Evolutionary conservation across 1,139 yeast genomes (phyloP), one percentile per base, ranked within the genome.

Genomic region (Suhomyces ambrosiae): DNA sequence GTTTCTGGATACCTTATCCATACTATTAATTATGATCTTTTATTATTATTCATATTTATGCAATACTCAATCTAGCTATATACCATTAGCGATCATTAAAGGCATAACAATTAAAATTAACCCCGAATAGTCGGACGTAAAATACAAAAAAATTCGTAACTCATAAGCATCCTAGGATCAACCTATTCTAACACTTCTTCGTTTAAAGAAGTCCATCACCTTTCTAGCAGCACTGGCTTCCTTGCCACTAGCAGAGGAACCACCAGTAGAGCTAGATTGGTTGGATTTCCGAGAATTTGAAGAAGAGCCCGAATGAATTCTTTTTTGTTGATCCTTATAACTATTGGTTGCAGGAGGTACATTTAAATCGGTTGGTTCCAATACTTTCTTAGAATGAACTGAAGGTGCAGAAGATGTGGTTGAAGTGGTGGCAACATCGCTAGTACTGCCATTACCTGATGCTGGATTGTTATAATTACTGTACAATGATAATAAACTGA

Each of bases 121-220:
- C 19, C n/a, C n/a, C 27, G 31, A 10, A 25, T 22, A 32, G 5
- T 32, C 22, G 28, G 30, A 19, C 21, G 23, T 27, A 31, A 26
- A 27, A 36, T 21, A 32, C 25, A 32, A 37, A 29, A n/a, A n/a
- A 24, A 24, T 22, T 37, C 40, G 24, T 32, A 25, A 37, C 36
- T 37, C 40, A 27, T 35, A 12, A 23, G 17, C 23, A 11, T 16
- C 30, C 16, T 14, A n/a, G 18, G 21, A 21, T 39, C 29, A 45
- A 17, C 42, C 46, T 16, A 68, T 61, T 44, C 71, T 54, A 10
- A 78, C 77, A 58, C 90, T 84, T 63, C 88, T 78, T 60, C 92
- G 76, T 58, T 83, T 84, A 65, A 85, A 84, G 57, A 85, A 85
- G 58, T 85, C 90, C 79, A 85, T 80, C 17, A 85, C 90, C 52